phyloP scores from a whole-genome alignment of 805 yeast genomes.

The Komagataella mondaviorum region DNA sequence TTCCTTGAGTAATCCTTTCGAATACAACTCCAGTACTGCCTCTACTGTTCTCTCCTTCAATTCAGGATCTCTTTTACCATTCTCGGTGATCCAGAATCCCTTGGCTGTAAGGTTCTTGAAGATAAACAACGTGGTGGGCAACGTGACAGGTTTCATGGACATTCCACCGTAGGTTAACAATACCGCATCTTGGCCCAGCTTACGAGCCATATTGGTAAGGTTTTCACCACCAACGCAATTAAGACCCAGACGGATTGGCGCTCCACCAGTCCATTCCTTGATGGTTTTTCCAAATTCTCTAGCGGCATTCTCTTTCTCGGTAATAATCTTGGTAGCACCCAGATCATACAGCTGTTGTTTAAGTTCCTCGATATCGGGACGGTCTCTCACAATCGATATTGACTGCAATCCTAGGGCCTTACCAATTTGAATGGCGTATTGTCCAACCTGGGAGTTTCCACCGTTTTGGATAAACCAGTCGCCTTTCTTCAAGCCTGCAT shows the following conservation, averaged over 20 bases:
- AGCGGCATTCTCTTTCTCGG: slow-evolving; percentile 73
- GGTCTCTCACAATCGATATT: slow-evolving; percentile 76
- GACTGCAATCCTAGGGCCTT: slow-evolving; percentile 69
- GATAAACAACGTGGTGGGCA: slow-evolving; percentile 81
- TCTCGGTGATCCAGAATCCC: slow-evolving; percentile 89
- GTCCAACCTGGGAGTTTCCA: slow-evolving; percentile 91
- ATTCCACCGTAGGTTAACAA: slow-evolving; percentile 94
- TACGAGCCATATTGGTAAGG: slow-evolving; percentile 71
- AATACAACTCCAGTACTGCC: slow-evolving; percentile 43
- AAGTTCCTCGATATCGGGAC: slow-evolving; percentile 59
- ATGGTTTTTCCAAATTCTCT: slow-evolving; percentile 51
- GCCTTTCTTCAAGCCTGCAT: slow-evolving; percentile 44
- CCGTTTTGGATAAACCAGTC: slow-evolving; percentile 96
- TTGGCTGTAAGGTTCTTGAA: slow-evolving; percentile 77
- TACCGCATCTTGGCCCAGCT: slow-evolving; percentile 59
- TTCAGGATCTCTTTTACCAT: slow-evolving; percentile 44
- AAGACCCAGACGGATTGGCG: slow-evolving; percentile 60
- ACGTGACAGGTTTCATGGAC: slow-evolving; percentile 89
- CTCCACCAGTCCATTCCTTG: slow-evolving; percentile 35
- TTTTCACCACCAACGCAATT: slow-evolving; percentile 93
- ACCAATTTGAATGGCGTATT: slow-evolving; percentile 82
- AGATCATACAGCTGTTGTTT: slow-evolving; percentile 36
- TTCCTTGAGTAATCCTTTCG: slow-evolving; percentile 37
- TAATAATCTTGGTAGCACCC: slow-evolving; percentile 85
- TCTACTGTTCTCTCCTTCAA: slow-evolving; percentile 41